phyloP scores from a whole-genome alignment of 2,329 filamentous ascomycete genomes.

The Leptographium lundbergii region DNA sequence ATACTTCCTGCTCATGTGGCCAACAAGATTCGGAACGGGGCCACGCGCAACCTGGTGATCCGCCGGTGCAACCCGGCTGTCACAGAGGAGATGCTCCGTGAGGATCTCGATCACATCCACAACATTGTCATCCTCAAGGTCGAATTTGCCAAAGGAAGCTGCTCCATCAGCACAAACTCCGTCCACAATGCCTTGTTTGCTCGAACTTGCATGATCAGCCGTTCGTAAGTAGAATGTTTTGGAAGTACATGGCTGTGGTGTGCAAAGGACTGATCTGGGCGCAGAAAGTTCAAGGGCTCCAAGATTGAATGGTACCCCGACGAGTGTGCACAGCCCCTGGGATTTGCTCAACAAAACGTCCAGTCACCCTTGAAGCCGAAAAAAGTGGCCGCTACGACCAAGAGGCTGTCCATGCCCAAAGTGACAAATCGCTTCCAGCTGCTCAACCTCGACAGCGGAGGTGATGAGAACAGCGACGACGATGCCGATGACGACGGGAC shows the following conservation, averaged over 20 bases:
- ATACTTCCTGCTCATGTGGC: slow-evolving; percentile 49
- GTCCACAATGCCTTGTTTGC: slow-evolving; percentile 65
- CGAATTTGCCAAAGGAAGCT: slow-evolving; percentile 43
- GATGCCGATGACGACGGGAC: slow-evolving; percentile 12
- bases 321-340: slow-evolving; percentile 53
- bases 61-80: slow-evolving; percentile 42
- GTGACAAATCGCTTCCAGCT: slow-evolving; percentile 50
- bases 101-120: slow-evolving; percentile 73
- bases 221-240: slow-evolving; percentile 25
- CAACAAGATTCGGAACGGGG: slow-evolving; percentile 50
- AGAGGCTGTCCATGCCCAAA: slow-evolving; percentile 19
- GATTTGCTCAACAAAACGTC: slow-evolving; percentile 7
- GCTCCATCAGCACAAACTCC: slow-evolving; percentile 63
- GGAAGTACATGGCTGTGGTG: not conserved
- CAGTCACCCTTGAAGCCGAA: not conserved
- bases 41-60: slow-evolving; percentile 63
- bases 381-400: not conserved
- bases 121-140: slow-evolving; percentile 60
- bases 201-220: slow-evolving; percentile 63
- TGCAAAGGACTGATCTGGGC: not conserved
- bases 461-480: slow-evolving; percentile 19
- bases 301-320: slow-evolving; percentile 61
- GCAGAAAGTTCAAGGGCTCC: slow-evolving; percentile 53
- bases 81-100: slow-evolving; percentile 51
- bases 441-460: slow-evolving; percentile 36